Percentiles rank a stretch among this genome's conserved stretches.
These are phyloP conservation scores for Nannochloropsis granulata DNA, from an alignment of 108 stramenopile genomes.

Conservation along the genomic window DNA sequence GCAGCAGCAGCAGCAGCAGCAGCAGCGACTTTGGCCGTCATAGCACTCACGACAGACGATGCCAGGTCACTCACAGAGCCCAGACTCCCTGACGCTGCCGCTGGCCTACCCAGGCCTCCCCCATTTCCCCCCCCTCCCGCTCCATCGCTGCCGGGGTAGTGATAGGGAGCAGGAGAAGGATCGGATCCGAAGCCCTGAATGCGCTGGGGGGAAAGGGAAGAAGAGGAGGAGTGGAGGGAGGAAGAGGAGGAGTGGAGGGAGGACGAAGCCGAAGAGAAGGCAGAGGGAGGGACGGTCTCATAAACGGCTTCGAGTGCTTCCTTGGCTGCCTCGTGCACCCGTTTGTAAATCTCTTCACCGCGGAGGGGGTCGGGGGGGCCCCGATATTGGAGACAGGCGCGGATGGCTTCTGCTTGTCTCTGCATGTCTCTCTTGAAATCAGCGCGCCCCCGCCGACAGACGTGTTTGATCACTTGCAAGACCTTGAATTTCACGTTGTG, in stretches of 20 bases:
- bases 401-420: slow-evolving; percentile 49
- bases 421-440: slow-evolving; percentile 38
- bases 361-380: slow-evolving; percentile 83
- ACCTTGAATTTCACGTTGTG: slow-evolving; percentile 77
- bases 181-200: neutral
- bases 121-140: neutral
- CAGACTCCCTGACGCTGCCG: neutral
- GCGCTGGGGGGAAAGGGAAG: neutral
- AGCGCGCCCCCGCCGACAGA: slow-evolving; percentile 52
- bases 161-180: neutral
- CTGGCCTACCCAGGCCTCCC: neutral
- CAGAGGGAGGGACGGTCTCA: neutral
- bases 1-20: neutral
- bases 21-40: neutral
- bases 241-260: neutral
- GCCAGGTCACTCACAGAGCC: neutral
- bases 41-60: neutral
- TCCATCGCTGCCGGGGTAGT: neutral
- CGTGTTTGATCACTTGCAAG: slow-evolving; percentile 75
- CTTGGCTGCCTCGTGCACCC: slow-evolving; percentile 76
- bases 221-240: neutral
- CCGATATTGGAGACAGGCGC: slow-evolving; percentile 64
- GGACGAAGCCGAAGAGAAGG: neutral
- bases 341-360: slow-evolving; percentile 75
- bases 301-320: slow-evolving; percentile 86